phyloP scores from a whole-genome alignment of 371 early-diverging fungal genomes.

The Mortierella sp. region DNA sequence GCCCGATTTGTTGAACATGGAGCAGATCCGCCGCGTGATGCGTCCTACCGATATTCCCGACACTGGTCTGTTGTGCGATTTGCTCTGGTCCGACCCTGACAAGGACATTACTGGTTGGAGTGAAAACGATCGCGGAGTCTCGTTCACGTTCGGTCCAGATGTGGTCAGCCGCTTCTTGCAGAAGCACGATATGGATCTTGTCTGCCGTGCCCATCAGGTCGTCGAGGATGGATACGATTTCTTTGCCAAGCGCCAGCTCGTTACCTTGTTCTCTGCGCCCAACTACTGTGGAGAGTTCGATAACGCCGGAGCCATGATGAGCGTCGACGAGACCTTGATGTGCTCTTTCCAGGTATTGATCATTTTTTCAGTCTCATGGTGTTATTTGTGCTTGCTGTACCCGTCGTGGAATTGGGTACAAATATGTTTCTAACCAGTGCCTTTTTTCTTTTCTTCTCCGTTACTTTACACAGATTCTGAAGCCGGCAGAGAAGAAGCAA shows the following conservation, averaged over 20 bases:
- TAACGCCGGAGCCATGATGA: conserved; percentile 99
- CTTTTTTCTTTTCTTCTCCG: background rate
- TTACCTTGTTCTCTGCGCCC: conserved; percentile 96
- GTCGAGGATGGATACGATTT: conserved; percentile 98
- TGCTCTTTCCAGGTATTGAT: conserved; percentile 83
- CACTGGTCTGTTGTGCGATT: conserved; percentile 90
- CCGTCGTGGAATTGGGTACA: background rate
- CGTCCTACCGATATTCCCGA: conserved; percentile 98
- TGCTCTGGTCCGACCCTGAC: conserved; percentile 98
- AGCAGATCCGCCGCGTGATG: conserved; percentile 91
- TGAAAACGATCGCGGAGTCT: conserved; percentile 94
- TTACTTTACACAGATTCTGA: conserved; percentile 24
- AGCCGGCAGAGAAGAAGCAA: conserved; percentile 51
- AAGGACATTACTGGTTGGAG: conserved; percentile 86
- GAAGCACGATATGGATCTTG: conserved; percentile 92
- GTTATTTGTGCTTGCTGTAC: background rate
- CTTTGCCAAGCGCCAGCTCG: conserved; percentile 93
- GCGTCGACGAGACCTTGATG: conserved; percentile 95
- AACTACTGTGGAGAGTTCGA: conserved; percentile 98
- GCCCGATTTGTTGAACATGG: conserved; percentile 89
- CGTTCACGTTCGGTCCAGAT: conserved; percentile 91
- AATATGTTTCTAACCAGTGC: background rate
- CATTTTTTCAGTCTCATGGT: background rate
- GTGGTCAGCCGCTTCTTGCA: conserved; percentile 92
- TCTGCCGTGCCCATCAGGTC: conserved; percentile 97